phyloP scores from a whole-genome alignment of 441 rosid species.

The Gossypium laxum region DNA sequence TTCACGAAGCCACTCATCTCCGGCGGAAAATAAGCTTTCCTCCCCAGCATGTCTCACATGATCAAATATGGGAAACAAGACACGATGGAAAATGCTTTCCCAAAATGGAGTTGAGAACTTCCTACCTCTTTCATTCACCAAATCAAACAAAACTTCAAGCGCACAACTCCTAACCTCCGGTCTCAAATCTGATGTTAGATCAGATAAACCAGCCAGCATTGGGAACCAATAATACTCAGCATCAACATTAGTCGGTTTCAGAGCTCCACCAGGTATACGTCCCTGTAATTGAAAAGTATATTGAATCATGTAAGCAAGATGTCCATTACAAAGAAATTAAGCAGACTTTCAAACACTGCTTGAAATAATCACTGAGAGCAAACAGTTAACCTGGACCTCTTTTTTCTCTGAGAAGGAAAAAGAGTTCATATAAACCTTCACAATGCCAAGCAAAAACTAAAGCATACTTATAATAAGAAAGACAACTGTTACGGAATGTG shows the following conservation, averaged over 20 bases:
- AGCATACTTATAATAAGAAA: not conserved
- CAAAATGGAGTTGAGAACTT: constrained; percentile 88
- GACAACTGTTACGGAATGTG: not conserved
- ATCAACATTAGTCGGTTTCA: constrained; percentile 57
- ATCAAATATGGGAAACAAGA: constrained; percentile 93
- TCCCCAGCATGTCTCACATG: constrained; percentile 89
- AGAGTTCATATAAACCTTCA: not conserved
- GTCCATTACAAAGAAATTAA: constrained; percentile 13
- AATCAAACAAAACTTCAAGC: constrained; percentile 92
- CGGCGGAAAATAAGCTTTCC: constrained; percentile 62
- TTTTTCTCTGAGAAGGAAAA: not conserved
- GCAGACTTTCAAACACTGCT: not conserved
- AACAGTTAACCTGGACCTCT: not conserved
- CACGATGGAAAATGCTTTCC: constrained; percentile 97
- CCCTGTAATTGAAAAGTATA: constrained; percentile 44
- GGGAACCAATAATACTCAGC: constrained; percentile 99
- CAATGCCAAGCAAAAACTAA: not conserved
- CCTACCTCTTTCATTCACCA: constrained; percentile 93
- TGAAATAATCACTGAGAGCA: constrained; percentile 4
- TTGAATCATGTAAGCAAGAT: constrained; percentile 16
- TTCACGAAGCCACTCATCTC: constrained; percentile 88
- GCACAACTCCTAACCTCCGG: constrained; percentile 96
- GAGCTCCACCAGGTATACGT: constrained; percentile 82
- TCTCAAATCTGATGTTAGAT: constrained; percentile 87
- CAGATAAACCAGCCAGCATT: constrained; percentile 97